Percentiles rank a stretch among this genome's conserved stretches.
Conservation (phyloP, 352 stramenopile species). For the Bremia lactucae region DNA sequence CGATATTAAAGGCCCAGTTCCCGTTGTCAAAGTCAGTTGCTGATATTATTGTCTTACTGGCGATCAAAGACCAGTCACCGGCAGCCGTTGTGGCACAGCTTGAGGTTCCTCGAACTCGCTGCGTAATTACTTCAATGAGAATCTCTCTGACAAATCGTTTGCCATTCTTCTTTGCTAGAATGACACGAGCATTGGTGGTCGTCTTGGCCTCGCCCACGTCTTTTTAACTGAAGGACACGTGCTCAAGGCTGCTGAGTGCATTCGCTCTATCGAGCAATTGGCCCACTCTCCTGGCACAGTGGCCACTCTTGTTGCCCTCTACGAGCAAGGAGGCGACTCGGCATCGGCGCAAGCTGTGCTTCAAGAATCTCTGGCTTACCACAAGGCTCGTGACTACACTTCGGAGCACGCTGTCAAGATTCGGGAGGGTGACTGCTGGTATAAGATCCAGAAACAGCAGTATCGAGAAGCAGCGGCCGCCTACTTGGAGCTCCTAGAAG, state of each 20-base stretch:
- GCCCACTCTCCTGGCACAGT: constrained; percentile 62
- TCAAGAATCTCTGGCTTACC: constrained; percentile 34
- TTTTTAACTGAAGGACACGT: constrained; percentile 44
- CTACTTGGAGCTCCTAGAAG: constrained; percentile 63
- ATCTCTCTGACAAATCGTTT: background rate
- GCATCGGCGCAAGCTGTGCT: constrained; percentile 41
- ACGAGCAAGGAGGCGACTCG: constrained; percentile 50
- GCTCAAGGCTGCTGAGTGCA: constrained; percentile 40
- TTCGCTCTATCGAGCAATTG: constrained; percentile 53
- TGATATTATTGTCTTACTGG: constrained; percentile 55
- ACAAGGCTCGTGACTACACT: constrained; percentile 42
- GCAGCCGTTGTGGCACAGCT: constrained; percentile 38
- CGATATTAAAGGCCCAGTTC: constrained; percentile 46
- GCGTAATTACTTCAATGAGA: too few species aligned
- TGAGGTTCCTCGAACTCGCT: too few species aligned
- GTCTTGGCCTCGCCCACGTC: constrained; percentile 62
- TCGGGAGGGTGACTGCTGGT: constrained; percentile 65
- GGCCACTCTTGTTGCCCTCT: constrained; percentile 67
- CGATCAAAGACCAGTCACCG: constrained; percentile 55
- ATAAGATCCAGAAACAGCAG: constrained; percentile 73
- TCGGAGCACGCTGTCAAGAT: constrained; percentile 58
- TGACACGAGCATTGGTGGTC: constrained; percentile 45
- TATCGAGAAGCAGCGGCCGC: constrained; percentile 50
- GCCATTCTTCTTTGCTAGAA: constrained; percentile 7
- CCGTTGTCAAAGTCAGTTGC: constrained; percentile 40